These are phyloP conservation scores for Aspergillus quadricinctus DNA, from an alignment of 2,329 filamentous ascomycete species.

Conservation along the genomic window DNA sequence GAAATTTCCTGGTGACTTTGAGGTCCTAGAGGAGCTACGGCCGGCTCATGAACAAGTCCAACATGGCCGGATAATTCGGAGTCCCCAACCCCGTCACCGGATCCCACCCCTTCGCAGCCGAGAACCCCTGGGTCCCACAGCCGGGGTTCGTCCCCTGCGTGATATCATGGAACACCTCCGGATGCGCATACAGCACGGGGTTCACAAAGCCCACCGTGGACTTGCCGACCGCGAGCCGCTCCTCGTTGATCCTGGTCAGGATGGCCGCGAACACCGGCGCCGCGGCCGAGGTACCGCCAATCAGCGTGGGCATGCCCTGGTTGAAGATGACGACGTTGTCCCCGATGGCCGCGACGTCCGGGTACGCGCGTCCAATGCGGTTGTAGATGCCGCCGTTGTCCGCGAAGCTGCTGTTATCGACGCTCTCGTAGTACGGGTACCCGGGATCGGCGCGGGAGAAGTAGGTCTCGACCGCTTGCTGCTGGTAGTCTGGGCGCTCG, in stretches of 20 bases:
- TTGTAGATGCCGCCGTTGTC: constrained; percentile 30
- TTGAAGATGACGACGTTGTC: constrained; percentile 32
- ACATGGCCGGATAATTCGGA: constrained; percentile 28
- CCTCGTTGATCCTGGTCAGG: constrained; percentile 53
- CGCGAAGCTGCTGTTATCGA: constrained; percentile 28
- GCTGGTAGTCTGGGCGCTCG: constrained; percentile 36
- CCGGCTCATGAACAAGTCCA: constrained; percentile 28
- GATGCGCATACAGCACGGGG: constrained; percentile 31
- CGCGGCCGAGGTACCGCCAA: constrained; percentile 41
- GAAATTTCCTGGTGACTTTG: too few relatives aligned
- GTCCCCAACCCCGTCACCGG: constrained; percentile 35
- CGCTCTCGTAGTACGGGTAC: constrained; percentile 29
- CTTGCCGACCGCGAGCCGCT: constrained; percentile 48
- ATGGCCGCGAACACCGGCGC: constrained; percentile 54
- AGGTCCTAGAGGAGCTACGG: not conserved
- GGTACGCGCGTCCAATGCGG: constrained; percentile 31
- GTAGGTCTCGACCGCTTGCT: constrained; percentile 33
- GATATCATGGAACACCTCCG: constrained; percentile 29
- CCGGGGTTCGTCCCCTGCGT: constrained; percentile 28
- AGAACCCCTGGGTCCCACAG: constrained; percentile 27
- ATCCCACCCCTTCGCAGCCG: constrained; percentile 26
- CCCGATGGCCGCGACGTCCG: constrained; percentile 35
- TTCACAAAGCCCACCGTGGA: constrained; percentile 53
- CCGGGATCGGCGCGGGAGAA: constrained; percentile 20
- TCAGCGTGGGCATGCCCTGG: constrained; percentile 14